Conservation (phyloP, 108 stramenopile species). For the Pseudonitzschia multiseries region DNA sequence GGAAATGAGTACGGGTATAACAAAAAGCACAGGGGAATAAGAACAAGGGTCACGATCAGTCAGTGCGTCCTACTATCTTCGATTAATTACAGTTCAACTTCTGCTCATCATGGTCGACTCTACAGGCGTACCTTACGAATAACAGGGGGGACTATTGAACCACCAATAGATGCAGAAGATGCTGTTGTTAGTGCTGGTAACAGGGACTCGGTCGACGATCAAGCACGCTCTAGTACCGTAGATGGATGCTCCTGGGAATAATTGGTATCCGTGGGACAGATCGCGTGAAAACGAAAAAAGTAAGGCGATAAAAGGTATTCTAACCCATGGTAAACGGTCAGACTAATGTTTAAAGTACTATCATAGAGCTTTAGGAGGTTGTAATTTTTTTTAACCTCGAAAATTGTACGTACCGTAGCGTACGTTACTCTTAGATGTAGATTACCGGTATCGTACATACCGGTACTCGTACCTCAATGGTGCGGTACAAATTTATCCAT, state of each 20-base stretch:
- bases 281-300: slow-evolving; percentile 12
- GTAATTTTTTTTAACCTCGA: too few relatives aligned
- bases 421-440: too few relatives aligned
- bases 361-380: background rate
- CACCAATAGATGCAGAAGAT: slow-evolving; percentile 5
- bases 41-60: too few relatives aligned
- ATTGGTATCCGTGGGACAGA: background rate
- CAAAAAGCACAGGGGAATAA: too few relatives aligned
- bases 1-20: too few relatives aligned
- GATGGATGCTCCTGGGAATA: background rate
- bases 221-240: background rate
- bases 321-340: background rate
- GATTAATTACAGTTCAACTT: background rate
- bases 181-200: background rate
- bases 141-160: background rate
- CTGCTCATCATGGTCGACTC: background rate
- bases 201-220: background rate
- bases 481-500: too few relatives aligned
- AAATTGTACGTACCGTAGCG: too few relatives aligned
- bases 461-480: too few relatives aligned
- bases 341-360: background rate
- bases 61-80: background rate
- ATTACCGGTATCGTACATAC: too few relatives aligned
- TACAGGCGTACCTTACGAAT: slow-evolving; percentile 12
- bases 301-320: slow-evolving; percentile 16